These are phyloP conservation scores for Xylaria scruposa DNA, from an alignment of 495 filamentous ascomycete species.

Conservation along the genomic window DNA sequence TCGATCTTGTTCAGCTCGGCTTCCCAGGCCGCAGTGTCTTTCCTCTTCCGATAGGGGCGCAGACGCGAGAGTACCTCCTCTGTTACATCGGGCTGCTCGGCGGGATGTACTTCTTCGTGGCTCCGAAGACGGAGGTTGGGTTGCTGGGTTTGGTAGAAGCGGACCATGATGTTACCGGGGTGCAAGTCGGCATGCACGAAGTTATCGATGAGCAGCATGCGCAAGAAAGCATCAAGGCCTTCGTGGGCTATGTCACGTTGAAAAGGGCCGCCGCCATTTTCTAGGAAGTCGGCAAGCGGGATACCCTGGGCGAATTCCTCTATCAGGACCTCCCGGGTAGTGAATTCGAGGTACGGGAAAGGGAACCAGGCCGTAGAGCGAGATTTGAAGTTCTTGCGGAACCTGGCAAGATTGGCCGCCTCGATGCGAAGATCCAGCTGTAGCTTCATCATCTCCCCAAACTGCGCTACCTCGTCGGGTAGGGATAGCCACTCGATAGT, in stretches of 20 bases:
- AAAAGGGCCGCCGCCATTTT: constrained; percentile 90
- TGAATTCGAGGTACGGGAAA: constrained; percentile 89
- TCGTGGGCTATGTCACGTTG: constrained; percentile 94
- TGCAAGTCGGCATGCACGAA: constrained; percentile 99
- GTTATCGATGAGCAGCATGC: constrained; percentile 97
- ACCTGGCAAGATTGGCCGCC: constrained; percentile 83
- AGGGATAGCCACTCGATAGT: constrained; percentile 98
- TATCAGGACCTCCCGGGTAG: constrained; percentile 87
- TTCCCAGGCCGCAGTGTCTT: constrained; percentile 66
- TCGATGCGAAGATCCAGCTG: constrained; percentile 97
- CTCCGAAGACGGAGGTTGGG: constrained; percentile 64
- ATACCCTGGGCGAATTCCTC: constrained; percentile 97
- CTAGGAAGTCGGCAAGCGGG: constrained; percentile 85
- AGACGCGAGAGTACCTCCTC: constrained; percentile 83
- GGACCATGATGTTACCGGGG: constrained; percentile 99
- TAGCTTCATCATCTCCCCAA: constrained; percentile 97
- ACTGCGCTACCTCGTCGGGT: constrained; percentile 91
- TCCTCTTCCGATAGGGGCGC: constrained; percentile 70
- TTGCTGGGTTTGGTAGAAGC: constrained; percentile 87
- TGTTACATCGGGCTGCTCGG: constrained; percentile 78
- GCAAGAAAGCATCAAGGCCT: constrained; percentile 95
- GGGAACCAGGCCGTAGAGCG: constrained; percentile 95
- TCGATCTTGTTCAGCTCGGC: constrained; percentile 79
- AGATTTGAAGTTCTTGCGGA: constrained; percentile 88
- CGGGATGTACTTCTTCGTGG: constrained; percentile 39